Evolutionary conservation across 2,329 filamentous ascomycete genomes (phyloP), one percentile per base, ranked within the genome.

Genomic region (Colletotrichum tanaceti): DNA sequence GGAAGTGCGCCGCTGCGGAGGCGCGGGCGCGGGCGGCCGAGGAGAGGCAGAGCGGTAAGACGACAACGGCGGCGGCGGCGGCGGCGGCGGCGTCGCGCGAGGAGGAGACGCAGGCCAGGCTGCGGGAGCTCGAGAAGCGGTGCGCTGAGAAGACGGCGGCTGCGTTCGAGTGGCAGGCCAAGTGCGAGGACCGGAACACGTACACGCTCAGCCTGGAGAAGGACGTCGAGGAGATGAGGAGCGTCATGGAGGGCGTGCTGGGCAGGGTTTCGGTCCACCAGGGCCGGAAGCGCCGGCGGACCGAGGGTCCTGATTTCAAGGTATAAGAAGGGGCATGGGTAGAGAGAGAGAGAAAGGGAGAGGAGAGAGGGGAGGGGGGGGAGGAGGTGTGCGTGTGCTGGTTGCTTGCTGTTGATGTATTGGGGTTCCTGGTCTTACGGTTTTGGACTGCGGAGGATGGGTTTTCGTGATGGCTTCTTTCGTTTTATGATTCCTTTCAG

Each of bases 221-320:
- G 41, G 20, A 65, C 20, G 13, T 65, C 0, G 63, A 65, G 57
- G 63, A 65, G 41, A 14, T 65, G 57, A 43, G 49, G 0, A 41
- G 49, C 1, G 32, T 5, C 1, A 54, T 65, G 57, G 63, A 65
- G 32, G 14, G 11, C 1, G n/a, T 61, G 5, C 41, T 61, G 0
- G 47, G 49, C 0, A 28, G 22, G 22, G 63, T 65, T 2, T 65
- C 63, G 41, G 11, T 43, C 16, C 43, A 65, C 7, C 63, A 61
- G 20, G 57, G 58, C 1, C 28, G 50, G 4, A 65, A 65, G 63
- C 20, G 63, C 32, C 39, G 63, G 2, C 22, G 63, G 0, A 65
- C 58, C 1, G 63, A 65, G 39, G 57, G 57, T 7, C 39, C 58
- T 4, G 63, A 61, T 22, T 61, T 55, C 1, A 5, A 20, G 18